Percentiles rank a stretch among this genome's conserved stretches.
These are phyloP conservation scores for Ceratocystis alfenasii DNA, from an alignment of 2,329 filamentous ascomycete species.

Conservation along the genomic window DNA sequence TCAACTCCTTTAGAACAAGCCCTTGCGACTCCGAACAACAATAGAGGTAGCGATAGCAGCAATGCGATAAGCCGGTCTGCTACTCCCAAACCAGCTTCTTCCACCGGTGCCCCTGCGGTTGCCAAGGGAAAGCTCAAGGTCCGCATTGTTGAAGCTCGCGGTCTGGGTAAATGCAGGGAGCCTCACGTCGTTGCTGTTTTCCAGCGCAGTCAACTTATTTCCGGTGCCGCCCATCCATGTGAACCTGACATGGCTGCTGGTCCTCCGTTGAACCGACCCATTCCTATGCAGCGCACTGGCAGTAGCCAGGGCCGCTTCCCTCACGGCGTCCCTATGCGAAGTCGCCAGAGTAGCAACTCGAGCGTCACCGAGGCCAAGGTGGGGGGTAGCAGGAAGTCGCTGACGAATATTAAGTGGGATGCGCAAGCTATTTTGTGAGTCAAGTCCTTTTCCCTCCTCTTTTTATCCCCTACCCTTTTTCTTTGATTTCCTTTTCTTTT, in stretches of 20 bases:
- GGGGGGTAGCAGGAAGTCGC: conserved; percentile 28
- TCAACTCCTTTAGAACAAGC: conserved; percentile 13
- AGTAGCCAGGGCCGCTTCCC: conserved; percentile 69
- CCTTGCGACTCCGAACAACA: neutral
- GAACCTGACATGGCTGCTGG: conserved; percentile 40
- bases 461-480: neutral
- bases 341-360: conserved; percentile 90
- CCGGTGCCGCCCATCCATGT: conserved; percentile 55
- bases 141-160: conserved; percentile 75
- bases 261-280: conserved; percentile 24
- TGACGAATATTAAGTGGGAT: conserved; percentile 85
- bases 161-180: conserved; percentile 68
- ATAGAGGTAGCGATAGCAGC: conserved; percentile 7
- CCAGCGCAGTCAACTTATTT: conserved; percentile 92
- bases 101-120: conserved; percentile 46
- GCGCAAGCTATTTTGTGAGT: conserved; percentile 90
- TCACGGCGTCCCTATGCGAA: conserved; percentile 94
- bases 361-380: conserved; percentile 52
- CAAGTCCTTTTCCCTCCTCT: neutral
- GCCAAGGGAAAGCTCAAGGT: conserved; percentile 82
- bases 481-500: neutral
- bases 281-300: conserved; percentile 55
- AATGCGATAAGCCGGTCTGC: conserved; percentile 33
- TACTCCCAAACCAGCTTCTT: conserved; percentile 39
- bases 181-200: conserved; percentile 96